These are phyloP conservation scores for Colletotrichum gigasporum DNA, from an alignment of 2,329 filamentous ascomycete genomes.

Conservation along the genomic window DNA sequence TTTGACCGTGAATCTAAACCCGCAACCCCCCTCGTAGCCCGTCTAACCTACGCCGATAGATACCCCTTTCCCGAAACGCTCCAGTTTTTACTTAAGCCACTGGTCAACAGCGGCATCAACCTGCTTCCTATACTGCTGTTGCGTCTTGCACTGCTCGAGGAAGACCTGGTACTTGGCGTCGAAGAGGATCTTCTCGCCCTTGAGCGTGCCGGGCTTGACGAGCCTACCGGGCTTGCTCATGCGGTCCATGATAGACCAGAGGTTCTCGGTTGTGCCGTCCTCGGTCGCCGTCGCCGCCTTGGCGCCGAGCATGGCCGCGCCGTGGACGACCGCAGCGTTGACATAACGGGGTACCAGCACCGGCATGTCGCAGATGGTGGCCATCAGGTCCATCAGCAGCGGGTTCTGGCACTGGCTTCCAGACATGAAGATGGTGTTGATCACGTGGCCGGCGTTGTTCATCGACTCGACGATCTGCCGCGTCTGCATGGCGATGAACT, in stretches of 20 bases:
- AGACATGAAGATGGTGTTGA: constrained; percentile 97
- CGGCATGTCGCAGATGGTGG: constrained; percentile 90
- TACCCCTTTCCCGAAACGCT: neutral
- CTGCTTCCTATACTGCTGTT: constrained; percentile 82
- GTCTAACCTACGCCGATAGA: neutral
- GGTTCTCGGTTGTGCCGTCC: constrained; percentile 80
- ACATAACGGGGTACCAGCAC: constrained; percentile 94
- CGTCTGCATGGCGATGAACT: constrained; percentile 98
- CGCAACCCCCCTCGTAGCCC: neutral
- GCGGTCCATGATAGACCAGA: constrained; percentile 98
- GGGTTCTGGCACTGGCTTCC: constrained; percentile 97
- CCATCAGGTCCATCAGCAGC: constrained; percentile 89
- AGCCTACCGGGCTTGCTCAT: constrained; percentile 94
- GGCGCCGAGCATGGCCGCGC: constrained; percentile 97
- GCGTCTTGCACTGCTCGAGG: constrained; percentile 87
- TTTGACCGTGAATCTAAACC: neutral
- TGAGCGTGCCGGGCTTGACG: constrained; percentile 77
- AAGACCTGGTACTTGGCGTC: constrained; percentile 96
- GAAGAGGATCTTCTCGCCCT: constrained; percentile 80
- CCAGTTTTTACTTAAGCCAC: constrained; percentile 36
- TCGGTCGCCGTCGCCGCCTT: constrained; percentile 90
- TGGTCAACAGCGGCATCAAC: constrained; percentile 71
- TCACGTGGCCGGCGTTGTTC: constrained; percentile 88
- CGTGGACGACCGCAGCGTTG: constrained; percentile 94
- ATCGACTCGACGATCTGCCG: constrained; percentile 94